Evolutionary conservation across 2,329 filamentous ascomycete species (phyloP).

Genomic region (Beauveria asiatica): DNA sequence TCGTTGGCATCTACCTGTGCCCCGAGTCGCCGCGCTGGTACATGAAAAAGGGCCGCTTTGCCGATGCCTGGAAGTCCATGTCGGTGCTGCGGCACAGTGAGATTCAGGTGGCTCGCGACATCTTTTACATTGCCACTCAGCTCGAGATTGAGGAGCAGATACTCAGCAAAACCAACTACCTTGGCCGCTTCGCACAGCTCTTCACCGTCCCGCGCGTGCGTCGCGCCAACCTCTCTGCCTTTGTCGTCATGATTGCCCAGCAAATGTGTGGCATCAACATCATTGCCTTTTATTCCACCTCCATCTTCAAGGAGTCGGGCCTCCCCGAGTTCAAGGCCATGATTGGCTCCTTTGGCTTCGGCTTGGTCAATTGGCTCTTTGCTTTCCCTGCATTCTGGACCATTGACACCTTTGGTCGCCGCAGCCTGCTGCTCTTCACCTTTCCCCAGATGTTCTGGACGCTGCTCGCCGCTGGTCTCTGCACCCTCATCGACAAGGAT

Average conservation of each 20-base stretch:
- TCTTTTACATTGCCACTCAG: constrained; percentile 59
- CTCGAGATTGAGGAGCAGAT: constrained; percentile 51
- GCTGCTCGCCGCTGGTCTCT: constrained; percentile 35
- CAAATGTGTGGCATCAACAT: constrained; percentile 67
- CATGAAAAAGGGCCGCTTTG: constrained; percentile 57
- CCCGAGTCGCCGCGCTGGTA: constrained; percentile 58
- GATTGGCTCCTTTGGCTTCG: constrained; percentile 49
- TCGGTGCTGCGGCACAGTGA: constrained; percentile 42
- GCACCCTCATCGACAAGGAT: constrained; percentile 41
- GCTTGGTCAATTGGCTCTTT: constrained; percentile 49
- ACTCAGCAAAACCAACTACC: constrained; percentile 43
- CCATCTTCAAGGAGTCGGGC: constrained; percentile 51
- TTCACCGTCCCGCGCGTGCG: constrained; percentile 63
- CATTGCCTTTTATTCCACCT: constrained; percentile 67
- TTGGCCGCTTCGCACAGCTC: constrained; percentile 53
- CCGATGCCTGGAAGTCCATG: constrained; percentile 50
- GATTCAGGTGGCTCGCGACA: constrained; percentile 51
- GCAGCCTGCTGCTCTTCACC: constrained; percentile 38
- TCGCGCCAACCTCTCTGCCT: constrained; percentile 69
- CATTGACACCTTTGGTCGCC: constrained; percentile 49
- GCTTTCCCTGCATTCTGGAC: constrained; percentile 51
- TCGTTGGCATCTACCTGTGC: constrained; percentile 55
- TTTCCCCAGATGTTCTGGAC: constrained; percentile 37
- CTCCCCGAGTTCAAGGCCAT: constrained; percentile 47
- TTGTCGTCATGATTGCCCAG: constrained; percentile 72